These are phyloP conservation scores for Sporothrix pallida DNA, from an alignment of 2,329 filamentous ascomycete species.

Conservation along the genomic window DNA sequence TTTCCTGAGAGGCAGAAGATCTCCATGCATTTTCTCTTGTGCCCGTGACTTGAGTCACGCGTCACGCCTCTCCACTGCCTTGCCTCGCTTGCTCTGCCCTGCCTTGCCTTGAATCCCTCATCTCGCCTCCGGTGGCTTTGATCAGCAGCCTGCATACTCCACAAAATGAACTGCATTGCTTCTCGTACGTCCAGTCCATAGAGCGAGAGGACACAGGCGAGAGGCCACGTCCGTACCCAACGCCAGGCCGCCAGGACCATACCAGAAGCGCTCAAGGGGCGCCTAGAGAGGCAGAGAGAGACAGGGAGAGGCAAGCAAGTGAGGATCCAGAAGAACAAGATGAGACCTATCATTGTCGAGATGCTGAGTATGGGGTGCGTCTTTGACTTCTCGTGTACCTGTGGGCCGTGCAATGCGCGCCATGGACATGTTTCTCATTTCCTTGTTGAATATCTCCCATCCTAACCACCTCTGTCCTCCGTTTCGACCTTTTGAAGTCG, in stretches of 20 bases:
- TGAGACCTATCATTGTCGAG: neutral
- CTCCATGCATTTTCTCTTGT: neutral
- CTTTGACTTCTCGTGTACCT: neutral
- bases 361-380: neutral
- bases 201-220: neutral
- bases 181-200: neutral
- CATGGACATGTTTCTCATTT: neutral
- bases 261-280: constrained; percentile 7
- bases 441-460: neutral
- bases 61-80: neutral
- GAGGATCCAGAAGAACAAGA: neutral
- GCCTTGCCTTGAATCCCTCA: neutral
- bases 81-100: neutral
- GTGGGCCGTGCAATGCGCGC: constrained; percentile 9
- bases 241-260: neutral
- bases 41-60: constrained; percentile 14
- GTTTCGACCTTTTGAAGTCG: neutral
- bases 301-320: neutral
- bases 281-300: neutral
- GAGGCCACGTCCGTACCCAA: neutral
- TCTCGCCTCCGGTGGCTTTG: neutral
- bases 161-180: neutral
- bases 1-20: neutral
- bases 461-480: neutral
- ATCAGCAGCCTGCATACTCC: constrained; percentile 5